Conservation (phyloP, 208 protist species). For the Leishmania turanica region DNA sequence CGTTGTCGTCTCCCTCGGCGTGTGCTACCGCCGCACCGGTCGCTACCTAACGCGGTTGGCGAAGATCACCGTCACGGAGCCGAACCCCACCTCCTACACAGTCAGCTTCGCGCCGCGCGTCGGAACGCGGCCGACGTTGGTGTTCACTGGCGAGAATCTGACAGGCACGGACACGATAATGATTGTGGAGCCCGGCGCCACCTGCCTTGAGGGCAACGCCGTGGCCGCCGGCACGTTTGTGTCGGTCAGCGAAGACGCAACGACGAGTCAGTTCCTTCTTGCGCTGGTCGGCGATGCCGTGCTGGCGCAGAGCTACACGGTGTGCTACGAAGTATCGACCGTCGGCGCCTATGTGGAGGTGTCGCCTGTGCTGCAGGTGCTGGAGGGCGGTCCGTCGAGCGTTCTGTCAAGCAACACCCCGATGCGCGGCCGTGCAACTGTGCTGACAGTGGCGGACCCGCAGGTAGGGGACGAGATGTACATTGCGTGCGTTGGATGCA, state of each 20-base stretch:
- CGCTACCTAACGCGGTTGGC: conserved; percentile 58
- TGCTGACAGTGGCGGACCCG: conserved; percentile 46
- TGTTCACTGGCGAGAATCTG: conserved; percentile 66
- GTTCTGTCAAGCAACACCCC: conserved; percentile 79
- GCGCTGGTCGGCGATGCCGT: conserved; percentile 39
- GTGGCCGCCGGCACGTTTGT: conserved; percentile 47
- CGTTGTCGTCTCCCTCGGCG: conserved; percentile 44
- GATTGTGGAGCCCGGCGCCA: conserved; percentile 46
- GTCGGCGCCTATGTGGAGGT: conserved; percentile 65
- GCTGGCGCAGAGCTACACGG: conserved; percentile 47
- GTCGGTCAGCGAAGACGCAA: conserved; percentile 28
- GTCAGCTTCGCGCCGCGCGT: conserved; percentile 76
- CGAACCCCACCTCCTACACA: conserved; percentile 74
- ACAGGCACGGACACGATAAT: conserved; percentile 60
- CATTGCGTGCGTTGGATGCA: conserved; percentile 69
- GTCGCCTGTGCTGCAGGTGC: conserved; percentile 42
- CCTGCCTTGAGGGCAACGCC: conserved; percentile 56
- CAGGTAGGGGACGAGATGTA: conserved; percentile 56
- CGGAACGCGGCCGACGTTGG: conserved; percentile 75
- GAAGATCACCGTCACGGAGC: conserved; percentile 51
- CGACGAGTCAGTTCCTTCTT: conserved; percentile 45
- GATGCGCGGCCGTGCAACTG: conserved; percentile 79
- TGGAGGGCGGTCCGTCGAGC: conserved; percentile 52
- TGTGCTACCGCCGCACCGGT: conserved; percentile 83
- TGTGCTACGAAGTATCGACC: conserved; percentile 75